Conservation (phyloP, 2,329 filamentous ascomycete species). For the Cordyceps cateniannulata region DNA sequence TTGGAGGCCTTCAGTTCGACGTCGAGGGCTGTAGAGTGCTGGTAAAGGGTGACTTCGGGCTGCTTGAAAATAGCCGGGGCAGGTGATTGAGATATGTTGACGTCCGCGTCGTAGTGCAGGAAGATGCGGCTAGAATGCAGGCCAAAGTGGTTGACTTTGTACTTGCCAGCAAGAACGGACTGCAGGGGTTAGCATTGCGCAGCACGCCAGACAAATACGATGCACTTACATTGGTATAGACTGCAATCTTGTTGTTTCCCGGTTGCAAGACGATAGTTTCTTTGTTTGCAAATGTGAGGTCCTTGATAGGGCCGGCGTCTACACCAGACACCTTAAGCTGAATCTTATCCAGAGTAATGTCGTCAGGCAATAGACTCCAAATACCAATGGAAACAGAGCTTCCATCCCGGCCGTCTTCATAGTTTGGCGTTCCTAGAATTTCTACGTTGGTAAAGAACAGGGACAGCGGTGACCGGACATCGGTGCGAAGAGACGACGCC, state of each 20-base stretch:
- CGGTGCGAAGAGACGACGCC: conserved; percentile 41
- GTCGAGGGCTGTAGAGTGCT: conserved; percentile 61
- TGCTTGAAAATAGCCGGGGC: conserved; percentile 48
- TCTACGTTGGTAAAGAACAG: conserved; percentile 68
- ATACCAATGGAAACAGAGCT: conserved; percentile 65
- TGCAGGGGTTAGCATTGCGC: conserved; percentile 29
- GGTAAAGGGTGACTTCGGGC: conserved; percentile 66
- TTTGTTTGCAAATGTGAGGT: conserved; percentile 37
- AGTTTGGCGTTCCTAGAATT: conserved; percentile 61
- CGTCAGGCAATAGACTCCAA: conserved; percentile 65
- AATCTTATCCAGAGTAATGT: conserved; percentile 58
- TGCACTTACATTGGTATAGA: conserved; percentile 30
- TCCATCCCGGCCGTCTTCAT: conserved; percentile 66
- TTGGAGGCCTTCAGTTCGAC: conserved; percentile 60
- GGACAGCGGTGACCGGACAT: conserved; percentile 61
- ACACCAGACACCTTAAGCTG: conserved; percentile 57
- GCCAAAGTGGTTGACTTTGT: conserved; percentile 66
- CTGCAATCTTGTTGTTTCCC: conserved; percentile 38
- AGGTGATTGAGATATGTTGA: conserved; percentile 39
- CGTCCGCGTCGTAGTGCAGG: conserved; percentile 58
- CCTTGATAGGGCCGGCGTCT: conserved; percentile 50
- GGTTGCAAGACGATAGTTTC: conserved; percentile 32
- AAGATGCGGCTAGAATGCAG: conserved; percentile 57
- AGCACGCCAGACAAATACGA: accelerated
- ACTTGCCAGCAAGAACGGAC: conserved; percentile 64